These are phyloP conservation scores for Clarireedia hainanense DNA, from an alignment of 2,329 filamentous ascomycete genomes.

Conservation along the genomic window DNA sequence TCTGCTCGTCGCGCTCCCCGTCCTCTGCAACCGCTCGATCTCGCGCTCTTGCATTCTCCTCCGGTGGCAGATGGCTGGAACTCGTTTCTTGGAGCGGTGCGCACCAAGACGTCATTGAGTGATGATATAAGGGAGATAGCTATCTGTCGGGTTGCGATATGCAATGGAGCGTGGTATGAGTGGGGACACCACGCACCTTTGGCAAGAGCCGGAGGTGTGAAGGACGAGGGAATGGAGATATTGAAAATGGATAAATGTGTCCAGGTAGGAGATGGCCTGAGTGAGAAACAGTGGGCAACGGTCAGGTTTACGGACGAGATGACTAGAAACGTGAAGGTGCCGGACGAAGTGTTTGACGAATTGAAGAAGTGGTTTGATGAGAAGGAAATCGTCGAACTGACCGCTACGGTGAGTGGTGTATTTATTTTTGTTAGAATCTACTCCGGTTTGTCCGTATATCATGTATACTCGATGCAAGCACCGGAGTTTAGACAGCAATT, in stretches of 20 bases:
- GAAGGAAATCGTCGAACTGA: conserved; percentile 72
- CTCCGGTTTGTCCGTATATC: too few species aligned
- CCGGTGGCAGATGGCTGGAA: conserved; percentile 72
- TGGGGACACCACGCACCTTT: conserved; percentile 72
- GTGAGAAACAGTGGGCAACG: conserved; percentile 57
- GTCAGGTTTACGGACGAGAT: conserved; percentile 74
- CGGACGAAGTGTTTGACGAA: conserved; percentile 57
- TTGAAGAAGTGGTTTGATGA: conserved; percentile 57
- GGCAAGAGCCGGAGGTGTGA: conserved; percentile 26
- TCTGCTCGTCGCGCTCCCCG: conserved; percentile 58
- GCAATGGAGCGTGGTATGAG: conserved; percentile 80
- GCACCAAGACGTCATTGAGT: conserved; percentile 42
- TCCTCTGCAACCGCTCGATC: conserved; percentile 66
- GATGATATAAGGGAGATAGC: conserved; percentile 64
- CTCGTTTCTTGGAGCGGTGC: conserved; percentile 55
- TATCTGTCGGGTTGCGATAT: conserved; percentile 71
- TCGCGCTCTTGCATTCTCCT: conserved; percentile 67
- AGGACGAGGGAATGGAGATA: conserved; percentile 23
- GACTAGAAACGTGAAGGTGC: conserved; percentile 65
- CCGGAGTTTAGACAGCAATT: background rate
- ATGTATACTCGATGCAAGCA: background rate
- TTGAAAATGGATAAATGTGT: conserved; percentile 11
- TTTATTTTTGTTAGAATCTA: background rate
- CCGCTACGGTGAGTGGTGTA: conserved; percentile 45
- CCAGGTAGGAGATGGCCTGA: conserved; percentile 34